phyloP scores from a whole-genome alignment of 257 asterid genomes.

The Lycium barbarum region DNA sequence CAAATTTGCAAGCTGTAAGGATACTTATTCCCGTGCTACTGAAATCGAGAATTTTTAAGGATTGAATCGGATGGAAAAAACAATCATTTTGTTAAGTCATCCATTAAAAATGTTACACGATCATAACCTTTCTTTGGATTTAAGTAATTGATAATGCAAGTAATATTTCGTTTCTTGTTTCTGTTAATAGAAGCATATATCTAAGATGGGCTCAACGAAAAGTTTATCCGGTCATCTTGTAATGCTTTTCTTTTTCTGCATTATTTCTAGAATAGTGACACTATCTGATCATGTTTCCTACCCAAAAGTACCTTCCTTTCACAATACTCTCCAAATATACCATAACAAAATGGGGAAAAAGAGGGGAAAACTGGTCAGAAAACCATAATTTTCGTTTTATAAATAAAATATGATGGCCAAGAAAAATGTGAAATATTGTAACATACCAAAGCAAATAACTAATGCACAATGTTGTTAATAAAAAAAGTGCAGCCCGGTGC shows the following conservation, averaged over 20 bases:
- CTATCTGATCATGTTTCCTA: neutral
- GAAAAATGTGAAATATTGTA: neutral
- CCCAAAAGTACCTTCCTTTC: neutral
- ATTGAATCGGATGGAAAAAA: neutral
- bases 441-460: slow-evolving; percentile 18
- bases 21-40: neutral
- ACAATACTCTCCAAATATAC: neutral
- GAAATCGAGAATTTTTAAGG: neutral
- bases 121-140: neutral
- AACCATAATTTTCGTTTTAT: neutral
- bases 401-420: neutral
- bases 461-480: neutral
- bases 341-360: neutral
- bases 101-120: neutral
- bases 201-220: neutral
- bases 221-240: neutral
- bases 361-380: neutral
- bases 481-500: too few species aligned
- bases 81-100: slow-evolving; percentile 3
- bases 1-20: slow-evolving; percentile 5
- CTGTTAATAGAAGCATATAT: neutral
- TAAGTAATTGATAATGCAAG: neutral
- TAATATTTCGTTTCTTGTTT: neutral
- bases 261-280: slow-evolving; percentile 12
- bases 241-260: neutral